A percentile compares a stretch with the other conserved stretches of the same genome.
These are phyloP conservation scores for Stromatinia cepivora DNA, from an alignment of 2,329 filamentous ascomycete genomes.

Conservation along the genomic window DNA sequence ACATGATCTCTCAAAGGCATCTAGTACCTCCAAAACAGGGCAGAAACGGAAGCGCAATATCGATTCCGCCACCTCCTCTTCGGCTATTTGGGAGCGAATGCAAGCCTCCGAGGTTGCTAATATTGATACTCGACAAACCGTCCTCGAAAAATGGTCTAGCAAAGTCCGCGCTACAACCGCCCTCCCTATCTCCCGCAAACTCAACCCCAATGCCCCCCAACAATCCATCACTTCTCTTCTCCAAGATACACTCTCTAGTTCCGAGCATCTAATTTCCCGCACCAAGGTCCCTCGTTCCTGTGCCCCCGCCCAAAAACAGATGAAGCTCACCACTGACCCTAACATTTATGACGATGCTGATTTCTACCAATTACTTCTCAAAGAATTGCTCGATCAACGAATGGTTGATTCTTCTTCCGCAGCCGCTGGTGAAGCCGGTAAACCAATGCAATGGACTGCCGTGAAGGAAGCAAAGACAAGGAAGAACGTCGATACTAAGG, in stretches of 20 bases:
- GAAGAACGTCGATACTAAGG: slow-evolving; percentile 86
- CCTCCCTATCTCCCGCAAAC: slow-evolving; percentile 57
- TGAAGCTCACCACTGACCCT: slow-evolving; percentile 56
- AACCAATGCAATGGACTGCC: slow-evolving; percentile 58
- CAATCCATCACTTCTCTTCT: slow-evolving; percentile 68
- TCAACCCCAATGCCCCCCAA: slow-evolving; percentile 51
- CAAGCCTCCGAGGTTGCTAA: slow-evolving; percentile 62
- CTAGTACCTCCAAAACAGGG: slow-evolving; percentile 48
- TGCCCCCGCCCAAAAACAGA: slow-evolving; percentile 66
- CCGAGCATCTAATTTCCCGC: slow-evolving; percentile 67
- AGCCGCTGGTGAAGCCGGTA: slow-evolving; percentile 43
- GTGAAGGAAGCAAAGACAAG: slow-evolving; percentile 76
- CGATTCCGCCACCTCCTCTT: slow-evolving; percentile 56
- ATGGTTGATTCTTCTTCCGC: slow-evolving; percentile 62
- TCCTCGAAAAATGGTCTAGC: slow-evolving; percentile 86
- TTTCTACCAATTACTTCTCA: slow-evolving; percentile 91
- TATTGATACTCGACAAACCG: slow-evolving; percentile 62
- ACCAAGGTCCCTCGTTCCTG: slow-evolving; percentile 74
- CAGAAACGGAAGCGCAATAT: slow-evolving; percentile 62
- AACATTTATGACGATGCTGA: slow-evolving; percentile 88
- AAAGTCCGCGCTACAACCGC: slow-evolving; percentile 68
- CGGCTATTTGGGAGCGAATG: slow-evolving; percentile 73
- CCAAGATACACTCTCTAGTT: slow-evolving; percentile 64
- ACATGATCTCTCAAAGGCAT: slow-evolving; percentile 55
- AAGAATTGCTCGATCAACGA: slow-evolving; percentile 89